Conservation (phyloP, 768 basidiomycete genomes). For the Mycena albidolilacea region DNA sequence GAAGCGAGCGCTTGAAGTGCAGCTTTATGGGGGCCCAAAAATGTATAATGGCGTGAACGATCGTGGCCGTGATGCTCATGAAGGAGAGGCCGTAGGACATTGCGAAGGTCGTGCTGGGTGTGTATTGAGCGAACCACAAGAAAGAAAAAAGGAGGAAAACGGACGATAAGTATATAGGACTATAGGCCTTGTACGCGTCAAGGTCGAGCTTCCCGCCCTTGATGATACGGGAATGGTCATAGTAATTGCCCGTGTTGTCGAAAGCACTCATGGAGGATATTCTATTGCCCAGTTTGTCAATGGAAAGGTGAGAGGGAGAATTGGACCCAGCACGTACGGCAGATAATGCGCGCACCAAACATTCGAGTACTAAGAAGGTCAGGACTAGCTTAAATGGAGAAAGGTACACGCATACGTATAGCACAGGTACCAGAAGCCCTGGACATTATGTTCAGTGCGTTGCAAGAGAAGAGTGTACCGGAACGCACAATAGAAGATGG, state of each 20-base stretch:
- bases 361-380: slow-evolving; percentile 59
- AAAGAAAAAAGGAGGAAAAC: slow-evolving; percentile 31
- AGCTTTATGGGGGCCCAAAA: slow-evolving; percentile 72
- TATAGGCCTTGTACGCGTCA: slow-evolving; percentile 63
- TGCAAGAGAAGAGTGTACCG: not conserved
- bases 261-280: slow-evolving; percentile 67
- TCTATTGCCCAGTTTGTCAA: slow-evolving; percentile 40
- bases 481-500: slow-evolving; percentile 74
- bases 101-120: slow-evolving; percentile 65
- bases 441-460: slow-evolving; percentile 11
- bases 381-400: slow-evolving; percentile 30
- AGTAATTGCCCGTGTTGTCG: slow-evolving; percentile 69
- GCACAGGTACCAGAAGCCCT: slow-evolving; percentile 67
- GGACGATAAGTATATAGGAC: slow-evolving; percentile 64
- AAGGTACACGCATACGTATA: slow-evolving; percentile 53
- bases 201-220: slow-evolving; percentile 57
- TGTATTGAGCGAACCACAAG: slow-evolving; percentile 1
- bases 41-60: slow-evolving; percentile 66
- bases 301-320: slow-evolving; percentile 26
- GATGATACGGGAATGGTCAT: slow-evolving; percentile 61
- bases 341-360: slow-evolving; percentile 72
- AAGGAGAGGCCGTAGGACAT: slow-evolving; percentile 72
- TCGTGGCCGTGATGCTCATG: slow-evolving; percentile 75
- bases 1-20: slow-evolving; percentile 64
- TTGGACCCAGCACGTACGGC: slow-evolving; percentile 57